Base-by-base conservation (phyloP, 176 grass and related monocot species). In the Carex kokanica region DNA sequence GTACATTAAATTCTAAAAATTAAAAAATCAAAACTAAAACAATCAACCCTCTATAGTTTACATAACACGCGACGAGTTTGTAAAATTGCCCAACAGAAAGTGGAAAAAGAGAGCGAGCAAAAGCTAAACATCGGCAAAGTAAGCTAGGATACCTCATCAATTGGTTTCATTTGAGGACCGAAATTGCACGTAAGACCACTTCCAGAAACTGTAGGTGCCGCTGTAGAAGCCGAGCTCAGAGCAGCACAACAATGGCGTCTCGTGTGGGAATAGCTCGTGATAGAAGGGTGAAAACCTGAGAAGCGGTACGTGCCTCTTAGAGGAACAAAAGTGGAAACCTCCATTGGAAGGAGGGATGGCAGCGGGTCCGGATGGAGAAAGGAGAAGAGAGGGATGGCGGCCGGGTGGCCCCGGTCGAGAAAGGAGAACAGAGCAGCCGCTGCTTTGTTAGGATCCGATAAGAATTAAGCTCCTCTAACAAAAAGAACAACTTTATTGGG, bases 41-140 rank as follows among this genome's bases (percentile, higher is more conserved):
- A 7, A 79, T 43, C 63, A 43, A 41, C 54, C 5, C 20, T 41
- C 15, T 32, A 54, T 63, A 67, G 4, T 36, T 82, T 53, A 51
- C 31, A 82, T 64, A 32, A 40, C 61, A 67, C 80, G 2, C 31
- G 12, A 82, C 40, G 8, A 67, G 60, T 82, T 68, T 67, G 80
- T 34, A 41, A 82, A 53, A 82, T 67, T 51, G 60, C 9, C 60
- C 14, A 62, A 45, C 6, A 82, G 36, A 49, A 81, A 64, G 7
- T 63, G 36, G 2, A 64, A 45, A 63, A 24, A 40, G 4, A 63
- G 32, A 49, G 9, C 45, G 9, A 11, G 23, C 24, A 27, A 10
- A 66, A 64, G 5, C 59, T 23, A 63, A 59, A 56, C 0, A 55
- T 24, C 5, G 7, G 5, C 10, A 23, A 79, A 18, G 5, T 60